Evolutionary conservation across 2,329 filamentous ascomycete genomes (phyloP).

Genomic region (Penicillium frequentans): DNA sequence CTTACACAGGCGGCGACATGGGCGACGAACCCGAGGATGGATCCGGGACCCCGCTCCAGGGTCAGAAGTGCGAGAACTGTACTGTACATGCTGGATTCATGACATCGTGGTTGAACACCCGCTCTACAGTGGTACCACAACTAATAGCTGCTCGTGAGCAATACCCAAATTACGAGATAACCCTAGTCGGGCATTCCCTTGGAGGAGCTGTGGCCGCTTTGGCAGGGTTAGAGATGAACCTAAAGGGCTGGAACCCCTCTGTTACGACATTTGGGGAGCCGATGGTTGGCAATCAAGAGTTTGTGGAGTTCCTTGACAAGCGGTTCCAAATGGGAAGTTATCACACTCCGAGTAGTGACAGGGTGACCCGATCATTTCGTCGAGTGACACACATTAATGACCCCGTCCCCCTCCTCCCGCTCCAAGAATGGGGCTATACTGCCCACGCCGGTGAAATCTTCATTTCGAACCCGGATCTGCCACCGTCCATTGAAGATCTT

Average conservation of each 20-base stretch:
- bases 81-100: conserved; percentile 92
- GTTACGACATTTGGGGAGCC: conserved; percentile 96
- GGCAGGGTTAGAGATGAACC: conserved; percentile 77
- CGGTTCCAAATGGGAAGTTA: conserved; percentile 44
- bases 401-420: conserved; percentile 82
- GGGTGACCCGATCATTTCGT: conserved; percentile 35
- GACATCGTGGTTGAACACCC: conserved; percentile 76
- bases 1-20: conserved; percentile 65
- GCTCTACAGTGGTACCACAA: conserved; percentile 66
- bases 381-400: conserved; percentile 84
- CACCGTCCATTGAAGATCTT: conserved; percentile 69
- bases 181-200: conserved; percentile 85
- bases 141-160: conserved; percentile 59
- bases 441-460: conserved; percentile 86
- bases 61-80: conserved; percentile 70
- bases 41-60: neutral
- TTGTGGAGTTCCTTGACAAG: conserved; percentile 56
- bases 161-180: conserved; percentile 71
- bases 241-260: conserved; percentile 70
- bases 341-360: neutral
- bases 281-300: conserved; percentile 55
- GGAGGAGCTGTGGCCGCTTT: conserved; percentile 90
- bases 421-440: conserved; percentile 82
- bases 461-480: conserved; percentile 70
- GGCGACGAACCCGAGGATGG: neutral